These are phyloP conservation scores for Jaapia argillacea DNA, from an alignment of 768 basidiomycete genomes.

Conservation along the genomic window DNA sequence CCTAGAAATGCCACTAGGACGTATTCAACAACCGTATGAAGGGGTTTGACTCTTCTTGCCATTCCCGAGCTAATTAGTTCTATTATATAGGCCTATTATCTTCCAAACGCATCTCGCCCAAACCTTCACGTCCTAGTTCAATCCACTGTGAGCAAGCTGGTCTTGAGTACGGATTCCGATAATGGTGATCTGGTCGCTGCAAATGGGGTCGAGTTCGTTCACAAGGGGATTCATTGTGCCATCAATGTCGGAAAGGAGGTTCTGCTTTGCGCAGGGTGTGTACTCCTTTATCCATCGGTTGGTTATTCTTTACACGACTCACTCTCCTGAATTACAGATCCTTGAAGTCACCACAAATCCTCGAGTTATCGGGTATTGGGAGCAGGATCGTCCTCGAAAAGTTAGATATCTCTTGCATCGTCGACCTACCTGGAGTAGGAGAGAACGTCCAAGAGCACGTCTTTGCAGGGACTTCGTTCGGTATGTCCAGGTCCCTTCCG, in stretches of 20 bases:
- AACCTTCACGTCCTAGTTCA: constrained; percentile 3
- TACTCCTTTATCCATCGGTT: neutral
- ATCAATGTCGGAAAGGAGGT: constrained; percentile 30
- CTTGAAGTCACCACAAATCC: constrained; percentile 26
- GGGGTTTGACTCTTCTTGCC: too few species aligned
- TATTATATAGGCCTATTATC: neutral
- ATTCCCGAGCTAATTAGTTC: neutral
- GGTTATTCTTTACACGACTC: neutral
- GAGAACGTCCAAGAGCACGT: constrained; percentile 7
- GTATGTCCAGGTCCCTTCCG: neutral
- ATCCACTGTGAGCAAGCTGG: constrained; percentile 10
- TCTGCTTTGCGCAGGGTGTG: constrained; percentile 32
- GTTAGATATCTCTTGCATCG: constrained; percentile 17
- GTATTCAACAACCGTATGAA: neutral
- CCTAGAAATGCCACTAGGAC: neutral
- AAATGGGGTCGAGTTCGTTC: constrained; percentile 25
- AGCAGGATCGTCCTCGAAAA: constrained; percentile 16
- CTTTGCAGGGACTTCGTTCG: neutral
- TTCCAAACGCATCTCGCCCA: neutral
- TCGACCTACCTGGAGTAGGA: constrained; percentile 32
- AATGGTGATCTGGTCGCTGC: constrained; percentile 12
- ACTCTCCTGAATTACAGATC: constrained; percentile 7
- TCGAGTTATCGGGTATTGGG: constrained; percentile 34
- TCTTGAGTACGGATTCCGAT: constrained; percentile 2
- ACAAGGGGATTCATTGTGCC: constrained; percentile 14